Conservation (phyloP, 1,284 basidiomycete species). For the Kalmanozyma brasiliensis region DNA sequence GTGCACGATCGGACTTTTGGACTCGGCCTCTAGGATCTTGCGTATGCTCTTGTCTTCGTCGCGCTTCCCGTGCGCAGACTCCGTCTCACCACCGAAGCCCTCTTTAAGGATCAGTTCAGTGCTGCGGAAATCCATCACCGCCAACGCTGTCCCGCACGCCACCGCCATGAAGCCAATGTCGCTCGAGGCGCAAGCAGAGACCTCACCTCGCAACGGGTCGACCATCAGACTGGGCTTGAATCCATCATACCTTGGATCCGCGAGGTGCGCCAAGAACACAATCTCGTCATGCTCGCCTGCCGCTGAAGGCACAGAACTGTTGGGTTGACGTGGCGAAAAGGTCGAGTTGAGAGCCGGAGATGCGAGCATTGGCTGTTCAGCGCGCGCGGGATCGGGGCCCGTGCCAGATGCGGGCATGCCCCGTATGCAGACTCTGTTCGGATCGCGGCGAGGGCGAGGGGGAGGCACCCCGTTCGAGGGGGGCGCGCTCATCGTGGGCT, state of each 20-base stretch:
- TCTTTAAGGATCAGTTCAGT: conserved; percentile 60
- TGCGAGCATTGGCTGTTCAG: neutral
- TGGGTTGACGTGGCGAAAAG: conserved; percentile 1
- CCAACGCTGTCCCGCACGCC: conserved; percentile 58
- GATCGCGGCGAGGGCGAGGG: conserved; percentile 47
- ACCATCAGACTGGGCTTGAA: conserved; percentile 63
- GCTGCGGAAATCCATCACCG: conserved; percentile 56
- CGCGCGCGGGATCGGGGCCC: neutral
- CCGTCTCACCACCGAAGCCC: conserved; percentile 48
- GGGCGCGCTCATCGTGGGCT: too few relatives aligned
- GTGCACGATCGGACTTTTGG: conserved; percentile 43
- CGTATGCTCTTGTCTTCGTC: conserved; percentile 23
- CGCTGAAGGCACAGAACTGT: neutral
- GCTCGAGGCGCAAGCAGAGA: conserved; percentile 46
- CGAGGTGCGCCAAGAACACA: conserved; percentile 37
- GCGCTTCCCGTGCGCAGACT: conserved; percentile 12
- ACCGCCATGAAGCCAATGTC: conserved; percentile 62
- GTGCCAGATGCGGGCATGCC: neutral
- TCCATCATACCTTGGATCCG: conserved; percentile 43
- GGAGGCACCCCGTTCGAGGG: conserved; percentile 11
- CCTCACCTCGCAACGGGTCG: conserved; percentile 53
- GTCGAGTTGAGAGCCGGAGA: neutral
- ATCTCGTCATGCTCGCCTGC: conserved; percentile 27
- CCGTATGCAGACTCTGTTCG: conserved; percentile 28
- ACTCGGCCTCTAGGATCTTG: conserved; percentile 54